Conservation (phyloP, 2,329 filamentous ascomycete species). For the Aspergillus ustus region DNA sequence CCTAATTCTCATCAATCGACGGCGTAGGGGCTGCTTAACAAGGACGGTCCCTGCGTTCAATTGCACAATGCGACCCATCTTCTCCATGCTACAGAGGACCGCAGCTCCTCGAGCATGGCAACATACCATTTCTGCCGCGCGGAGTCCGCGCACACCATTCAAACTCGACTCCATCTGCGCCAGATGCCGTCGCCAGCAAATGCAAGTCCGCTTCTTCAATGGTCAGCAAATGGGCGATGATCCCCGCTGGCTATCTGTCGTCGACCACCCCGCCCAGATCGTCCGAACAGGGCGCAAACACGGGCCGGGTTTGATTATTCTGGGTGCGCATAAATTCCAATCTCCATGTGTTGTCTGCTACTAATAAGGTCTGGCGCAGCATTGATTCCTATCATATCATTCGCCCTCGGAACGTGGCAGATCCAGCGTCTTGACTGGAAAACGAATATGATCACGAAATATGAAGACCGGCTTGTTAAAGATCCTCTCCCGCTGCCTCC, state of each 20-base stretch:
- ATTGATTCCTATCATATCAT: constrained; percentile 88
- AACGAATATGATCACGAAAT: constrained; percentile 84
- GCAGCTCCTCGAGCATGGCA: constrained; percentile 28
- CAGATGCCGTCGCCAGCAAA: constrained; percentile 43
- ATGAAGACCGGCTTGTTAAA: constrained; percentile 87
- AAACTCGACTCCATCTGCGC: constrained; percentile 39
- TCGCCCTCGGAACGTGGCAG: constrained; percentile 91
- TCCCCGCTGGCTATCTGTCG: constrained; percentile 79
- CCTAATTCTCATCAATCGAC: background rate
- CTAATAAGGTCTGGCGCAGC: constrained; percentile 47
- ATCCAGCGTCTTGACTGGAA: constrained; percentile 94
- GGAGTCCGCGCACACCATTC: constrained; percentile 24
- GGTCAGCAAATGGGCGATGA: constrained; percentile 65
- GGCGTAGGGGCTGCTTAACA: background rate
- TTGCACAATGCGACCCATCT: constrained; percentile 34
- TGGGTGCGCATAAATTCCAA: constrained; percentile 57
- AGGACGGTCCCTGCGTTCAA: background rate
- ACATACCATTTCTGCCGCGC: constrained; percentile 26
- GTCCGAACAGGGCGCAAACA: constrained; percentile 76
- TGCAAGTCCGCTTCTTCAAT: constrained; percentile 44
- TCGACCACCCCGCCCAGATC: constrained; percentile 82
- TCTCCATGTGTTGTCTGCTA: background rate
- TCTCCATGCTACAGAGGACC: constrained; percentile 33
- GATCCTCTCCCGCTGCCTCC: constrained; percentile 85
- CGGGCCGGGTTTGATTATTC: constrained; percentile 77